These are phyloP conservation scores for Stenocarpella maydis DNA, from an alignment of 2,329 filamentous ascomycete species.

Conservation along the genomic window DNA sequence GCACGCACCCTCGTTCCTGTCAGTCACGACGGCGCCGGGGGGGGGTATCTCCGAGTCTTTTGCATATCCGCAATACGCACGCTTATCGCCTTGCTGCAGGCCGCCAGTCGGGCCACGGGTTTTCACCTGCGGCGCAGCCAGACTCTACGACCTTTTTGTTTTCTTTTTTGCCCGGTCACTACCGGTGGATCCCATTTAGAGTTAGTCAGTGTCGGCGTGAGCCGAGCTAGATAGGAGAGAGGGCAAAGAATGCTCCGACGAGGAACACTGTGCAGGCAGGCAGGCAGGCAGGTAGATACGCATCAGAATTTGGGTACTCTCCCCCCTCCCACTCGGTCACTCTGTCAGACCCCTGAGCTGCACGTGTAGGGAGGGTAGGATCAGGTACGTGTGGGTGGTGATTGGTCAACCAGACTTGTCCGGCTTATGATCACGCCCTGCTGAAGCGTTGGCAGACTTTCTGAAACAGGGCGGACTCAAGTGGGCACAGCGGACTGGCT, in stretches of 20 bases:
- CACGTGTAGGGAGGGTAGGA: slow-evolving; percentile 6
- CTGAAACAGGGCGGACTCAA: slow-evolving; percentile 15
- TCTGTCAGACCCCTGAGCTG: slow-evolving; percentile 8
- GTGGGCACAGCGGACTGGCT: not conserved
- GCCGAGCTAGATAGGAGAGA: not conserved
- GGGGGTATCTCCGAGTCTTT: not conserved
- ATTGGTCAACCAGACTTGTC: not conserved
- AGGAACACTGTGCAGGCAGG: not conserved
- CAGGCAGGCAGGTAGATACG: not conserved
- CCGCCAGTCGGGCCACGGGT: slow-evolving; percentile 7
- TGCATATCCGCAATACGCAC: not conserved
- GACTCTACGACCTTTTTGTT: too few relatives aligned
- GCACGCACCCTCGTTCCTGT: not conserved
- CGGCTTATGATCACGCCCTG: not conserved
- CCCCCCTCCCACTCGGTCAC: not conserved
- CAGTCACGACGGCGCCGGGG: not conserved
- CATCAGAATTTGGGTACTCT: not conserved
- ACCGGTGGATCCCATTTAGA: not conserved
- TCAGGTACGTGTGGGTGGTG: not conserved
- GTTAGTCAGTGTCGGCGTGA: not conserved
- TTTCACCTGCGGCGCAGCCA: not conserved
- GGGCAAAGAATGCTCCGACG: not conserved
- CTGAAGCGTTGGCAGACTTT: not conserved
- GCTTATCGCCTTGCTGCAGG: not conserved
- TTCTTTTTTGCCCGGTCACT: not conserved